phyloP scores from a whole-genome alignment of 306 rosid genomes.

The Vigna mungo region DNA sequence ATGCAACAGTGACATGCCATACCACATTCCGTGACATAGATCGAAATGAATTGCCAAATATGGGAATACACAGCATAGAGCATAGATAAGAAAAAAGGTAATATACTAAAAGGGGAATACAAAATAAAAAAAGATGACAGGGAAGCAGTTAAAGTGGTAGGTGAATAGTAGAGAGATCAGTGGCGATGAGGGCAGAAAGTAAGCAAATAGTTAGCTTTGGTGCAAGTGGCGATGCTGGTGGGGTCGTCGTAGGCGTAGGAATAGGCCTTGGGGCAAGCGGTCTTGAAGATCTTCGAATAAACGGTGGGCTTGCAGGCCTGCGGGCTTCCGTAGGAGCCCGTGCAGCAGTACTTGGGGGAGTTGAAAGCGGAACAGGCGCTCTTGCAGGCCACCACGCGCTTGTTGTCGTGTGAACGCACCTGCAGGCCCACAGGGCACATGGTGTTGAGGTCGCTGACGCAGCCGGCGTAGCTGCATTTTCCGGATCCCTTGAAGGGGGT shows the following conservation, averaged over 20 bases:
- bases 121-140: too few relatives aligned
- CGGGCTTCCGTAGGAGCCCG: conserved; percentile 79
- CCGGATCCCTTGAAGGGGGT: conserved; percentile 78
- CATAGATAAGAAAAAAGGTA: too few relatives aligned
- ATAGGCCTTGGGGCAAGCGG: conserved; percentile 90
- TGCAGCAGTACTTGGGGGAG: conserved; percentile 86
- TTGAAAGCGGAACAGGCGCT: conserved; percentile 92
- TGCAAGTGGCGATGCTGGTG: conserved; percentile 88
- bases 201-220: conserved; percentile 70
- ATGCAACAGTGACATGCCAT: too few relatives aligned
- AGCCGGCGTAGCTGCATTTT: conserved; percentile 84
- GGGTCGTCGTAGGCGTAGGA: conserved; percentile 98
- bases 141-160: not conserved
- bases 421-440: conserved; percentile 96
- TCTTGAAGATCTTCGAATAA: conserved; percentile 80
- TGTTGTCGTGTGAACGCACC: conserved; percentile 67
- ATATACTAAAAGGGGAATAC: not conserved
- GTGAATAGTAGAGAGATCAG: not conserved
- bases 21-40: not conserved
- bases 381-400: conserved; percentile 79
- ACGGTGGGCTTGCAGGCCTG: conserved; percentile 93
- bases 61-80: not conserved
- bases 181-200: conserved; percentile 76
- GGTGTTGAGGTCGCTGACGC: conserved; percentile 82
- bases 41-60: not conserved